Base-by-base conservation (phyloP, 2,329 filamentous ascomycete species). In the Cladorrhinum sp. region DNA sequence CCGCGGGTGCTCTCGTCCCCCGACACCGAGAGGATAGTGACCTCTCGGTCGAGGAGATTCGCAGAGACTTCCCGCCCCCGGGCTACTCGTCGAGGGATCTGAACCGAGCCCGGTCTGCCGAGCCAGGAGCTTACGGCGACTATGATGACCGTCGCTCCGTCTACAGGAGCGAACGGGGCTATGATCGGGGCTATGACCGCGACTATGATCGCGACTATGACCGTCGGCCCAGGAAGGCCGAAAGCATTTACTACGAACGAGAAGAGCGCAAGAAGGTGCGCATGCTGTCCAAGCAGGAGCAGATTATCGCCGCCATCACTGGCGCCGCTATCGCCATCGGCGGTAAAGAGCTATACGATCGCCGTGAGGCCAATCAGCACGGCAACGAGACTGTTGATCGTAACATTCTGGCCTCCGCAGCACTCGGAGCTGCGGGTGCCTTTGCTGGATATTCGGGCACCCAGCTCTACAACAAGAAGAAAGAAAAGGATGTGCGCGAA, bases 11-110 rank as follows among this genome's bases (percentile, higher is more conserved):
- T 48, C 76, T 88, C 7, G 75, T 87, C 12, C 82, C 83, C 36
- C 79, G 83, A 24, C 72, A 78, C 54, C 87, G 89, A 65, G 88
- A 93, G 72, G 88, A 92, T 69, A 92, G 88, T 73, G 87, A 88
- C 50, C 77, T 88, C 24, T 87, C 87, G 2, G 76, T 96, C 71
- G 93, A 96, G 76, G 91, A 96, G 76, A 86, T 96, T 62, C 85
- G 86, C 65, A 87, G 92, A 66, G 90, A 96, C 67, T 96, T 96
- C 69, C 91, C 91, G 29, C 90, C 91, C 6, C 88, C 87, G 5
- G 86, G 82, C 38, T 78, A 79, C 62, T 73, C 69, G n/a, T 65
- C 74, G 58, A 70, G 74, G 58, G 83, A 84, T 62, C 70, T 81
- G 38, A 82, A 85, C 66, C 84, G 88, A 60, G 79, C 87, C 67